Evolutionary conservation across 2,329 filamentous ascomycete species (phyloP), one percentile per base, ranked within the genome.

Genomic region (Ophiosphaerella herpotricha): DNA sequence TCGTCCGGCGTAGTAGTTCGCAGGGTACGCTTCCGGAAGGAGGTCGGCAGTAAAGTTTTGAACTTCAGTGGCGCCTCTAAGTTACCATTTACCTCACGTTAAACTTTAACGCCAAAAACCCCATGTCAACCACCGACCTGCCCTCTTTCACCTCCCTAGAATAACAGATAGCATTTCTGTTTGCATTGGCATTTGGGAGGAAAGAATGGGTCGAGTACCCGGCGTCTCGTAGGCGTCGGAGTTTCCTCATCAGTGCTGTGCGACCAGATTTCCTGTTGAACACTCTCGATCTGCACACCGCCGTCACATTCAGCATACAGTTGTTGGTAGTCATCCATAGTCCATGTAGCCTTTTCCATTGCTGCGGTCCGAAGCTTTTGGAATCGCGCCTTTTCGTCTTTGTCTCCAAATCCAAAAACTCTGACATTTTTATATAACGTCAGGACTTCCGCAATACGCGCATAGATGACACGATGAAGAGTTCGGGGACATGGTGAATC

Each of bases 391-490:
- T 54, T 29, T 39, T 70, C 68, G 0, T 23, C 14, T 5, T 56
- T 34, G 14, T 69, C 63, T n/a, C 66, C 48, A 39, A 68, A 68
- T 1, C 52, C 47, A 1, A 39, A 16, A 9, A 68, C 37, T 0
- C 14, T 48, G 13, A 67, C 49, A 1, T 38, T 31, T 0, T 38
- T 12, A 35, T 59, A 58, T 0, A 29, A 32, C 0, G 57, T 60
- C 4, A 69, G 31, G 0, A 48, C 54, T 7, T 57, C 45, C 0
- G 66, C 65, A 2, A 55, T 48, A 2, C 52, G 53, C 46, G 68
- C 66, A 23, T 66, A 70, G 6, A 70, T 64, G 1, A 63, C 18
- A 1, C 64, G 55, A 26, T 64, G 60, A 1, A 70, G 34, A 0
- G 46, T 44, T 2, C 68, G 58, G 0, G 63, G 57, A 16, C 69